Evolutionary conservation across 2,329 filamentous ascomycete species (phyloP), one percentile per base, ranked within the genome.

Genomic region (Tolypocladium ovalisporum): DNA sequence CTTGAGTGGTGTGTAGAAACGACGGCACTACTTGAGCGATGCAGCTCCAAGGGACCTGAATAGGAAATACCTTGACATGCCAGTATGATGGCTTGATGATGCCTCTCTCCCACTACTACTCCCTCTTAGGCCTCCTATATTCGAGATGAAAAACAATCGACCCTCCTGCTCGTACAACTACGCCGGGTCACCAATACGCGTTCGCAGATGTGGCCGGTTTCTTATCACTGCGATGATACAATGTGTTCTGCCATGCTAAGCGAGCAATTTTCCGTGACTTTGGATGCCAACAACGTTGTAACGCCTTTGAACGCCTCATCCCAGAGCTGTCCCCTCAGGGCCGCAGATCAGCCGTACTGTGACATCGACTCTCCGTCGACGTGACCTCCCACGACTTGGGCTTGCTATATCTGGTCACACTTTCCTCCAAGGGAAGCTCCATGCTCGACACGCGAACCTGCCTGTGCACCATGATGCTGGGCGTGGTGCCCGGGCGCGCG

Each of bases 41-140:
- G 12, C 44, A 32, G 3, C 7, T 19, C 8, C 5, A 7, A n/a
- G 44, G 29, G 55, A 3, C 22, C 29, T 44, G 55, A 29, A 54
- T 29, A 54, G 39, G 55, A 37, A 13, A 54, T 57, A 47, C 55
- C 49, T 53, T 9, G 42, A 49, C 44, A 39, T 56, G 54, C n/a
- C 44, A 57, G 51, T 54, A 32, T 32, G 17, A 49, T 32, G 17
- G 13, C 44, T 29, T 10, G 17, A 32, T 12, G 44, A 49, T n/a
- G 27, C 27, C 3, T 27, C 27, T 32, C 32, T 34, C 5, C 32
- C 32, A 5, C 32, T 34, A 9, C 32, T 9, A 5, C 32, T 34
- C 32, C 32, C 32, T 34, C 32, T 5, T 34, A 34, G 32, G 32
- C 4, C 32, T 34, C 32, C 5, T n/a, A 9, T 4, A 34, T 9